Percentiles rank a stretch among this genome's conserved stretches.
Conservation (phyloP, 73 alveolate genomes). For the Paramecium sexaurelia region DNA sequence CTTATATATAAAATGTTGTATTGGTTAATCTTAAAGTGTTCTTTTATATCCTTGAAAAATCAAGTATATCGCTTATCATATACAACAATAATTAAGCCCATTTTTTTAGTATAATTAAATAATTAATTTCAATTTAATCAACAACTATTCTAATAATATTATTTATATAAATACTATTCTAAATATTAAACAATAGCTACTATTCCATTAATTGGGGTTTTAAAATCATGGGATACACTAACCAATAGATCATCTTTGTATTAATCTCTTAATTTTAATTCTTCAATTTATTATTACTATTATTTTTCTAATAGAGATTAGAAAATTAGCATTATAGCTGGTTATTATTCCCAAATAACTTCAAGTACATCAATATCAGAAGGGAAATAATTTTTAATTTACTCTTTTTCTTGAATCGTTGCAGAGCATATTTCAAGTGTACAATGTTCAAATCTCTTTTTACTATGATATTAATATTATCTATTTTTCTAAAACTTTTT, state of each 20-base stretch:
- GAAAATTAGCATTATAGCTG: slow-evolving; percentile 22
- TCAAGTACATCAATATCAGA: neutral
- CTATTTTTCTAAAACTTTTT: neutral
- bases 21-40: neutral
- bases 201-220: slow-evolving; percentile 67
- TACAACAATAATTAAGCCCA: slow-evolving; percentile 23
- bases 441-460: neutral
- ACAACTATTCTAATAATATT: neutral
- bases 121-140: neutral
- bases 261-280: slow-evolving; percentile 19
- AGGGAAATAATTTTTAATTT: neutral
- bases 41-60: slow-evolving; percentile 42
- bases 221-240: slow-evolving; percentile 59
- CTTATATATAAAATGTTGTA: neutral
- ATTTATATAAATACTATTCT: neutral
- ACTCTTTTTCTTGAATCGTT: neutral
- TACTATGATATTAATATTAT: neutral
- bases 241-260: slow-evolving; percentile 60
- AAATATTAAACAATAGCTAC: slow-evolving; percentile 38
- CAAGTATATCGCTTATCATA: slow-evolving; percentile 66
- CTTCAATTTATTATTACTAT: neutral
- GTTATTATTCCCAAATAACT: slow-evolving; percentile 30
- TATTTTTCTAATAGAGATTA: neutral
- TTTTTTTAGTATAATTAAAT: slow-evolving; percentile 32
- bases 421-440: neutral